phyloP scores from a whole-genome alignment of 768 basidiomycete species.

The Naganishia kalamii region DNA sequence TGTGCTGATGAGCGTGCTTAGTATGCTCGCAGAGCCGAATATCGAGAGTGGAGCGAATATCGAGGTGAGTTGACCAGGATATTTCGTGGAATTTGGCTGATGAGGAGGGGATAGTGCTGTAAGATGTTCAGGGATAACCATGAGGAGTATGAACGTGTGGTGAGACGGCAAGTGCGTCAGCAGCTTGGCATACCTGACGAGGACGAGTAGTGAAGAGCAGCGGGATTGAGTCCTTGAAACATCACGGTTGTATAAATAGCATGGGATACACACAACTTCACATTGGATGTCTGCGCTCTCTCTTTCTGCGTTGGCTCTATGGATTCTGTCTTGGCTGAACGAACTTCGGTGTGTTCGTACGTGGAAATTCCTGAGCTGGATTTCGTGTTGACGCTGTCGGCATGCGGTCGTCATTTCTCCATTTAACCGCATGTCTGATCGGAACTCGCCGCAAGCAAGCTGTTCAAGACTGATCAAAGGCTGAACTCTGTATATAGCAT shows the following conservation, averaged over 20 bases:
- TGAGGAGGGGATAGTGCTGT: slow-evolving; percentile 61
- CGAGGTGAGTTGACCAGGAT: slow-evolving; percentile 32
- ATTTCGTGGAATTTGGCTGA: slow-evolving; percentile 23
- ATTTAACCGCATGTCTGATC: background rate
- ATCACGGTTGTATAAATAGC: background rate
- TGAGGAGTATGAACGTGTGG: slow-evolving; percentile 78
- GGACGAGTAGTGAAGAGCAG: background rate
- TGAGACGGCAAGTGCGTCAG: slow-evolving; percentile 72
- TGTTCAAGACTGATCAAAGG: no score
- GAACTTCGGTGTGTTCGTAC: slow-evolving; percentile 1
- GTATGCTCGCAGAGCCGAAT: slow-evolving; percentile 99
- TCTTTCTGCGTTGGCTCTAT: background rate
- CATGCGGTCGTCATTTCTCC: background rate
- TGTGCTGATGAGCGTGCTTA: slow-evolving; percentile 89
- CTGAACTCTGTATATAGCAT: no score
- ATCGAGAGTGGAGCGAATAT: slow-evolving; percentile 96
- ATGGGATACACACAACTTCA: background rate
- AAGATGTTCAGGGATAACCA: slow-evolving; percentile 90
- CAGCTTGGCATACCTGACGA: slow-evolving; percentile 59
- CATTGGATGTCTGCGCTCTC: no score
- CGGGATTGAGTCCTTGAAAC: background rate
- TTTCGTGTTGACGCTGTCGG: slow-evolving; percentile 3
- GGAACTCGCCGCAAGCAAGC: background rate
- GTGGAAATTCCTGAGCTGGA: slow-evolving; percentile 6
- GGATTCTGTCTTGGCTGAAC: slow-evolving; percentile 3